These are phyloP conservation scores for Nicotiana paniculata DNA, from an alignment of 257 asterid species.

Conservation along the genomic window DNA sequence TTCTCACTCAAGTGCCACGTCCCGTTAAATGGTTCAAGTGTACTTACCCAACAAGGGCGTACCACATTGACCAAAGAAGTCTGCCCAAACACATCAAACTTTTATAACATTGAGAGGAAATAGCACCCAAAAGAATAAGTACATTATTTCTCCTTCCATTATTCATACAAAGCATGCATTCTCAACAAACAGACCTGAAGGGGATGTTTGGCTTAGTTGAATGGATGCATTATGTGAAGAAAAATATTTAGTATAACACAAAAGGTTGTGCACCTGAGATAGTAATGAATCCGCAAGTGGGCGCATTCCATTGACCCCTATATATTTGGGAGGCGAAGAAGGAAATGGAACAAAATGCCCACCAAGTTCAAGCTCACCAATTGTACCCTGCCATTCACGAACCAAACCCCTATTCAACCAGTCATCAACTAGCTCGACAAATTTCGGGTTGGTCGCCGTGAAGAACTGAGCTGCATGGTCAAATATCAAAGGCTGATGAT, in stretches of 20 bases:
- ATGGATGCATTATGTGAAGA: neutral
- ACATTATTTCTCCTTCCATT: neutral
- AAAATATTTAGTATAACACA: neutral
- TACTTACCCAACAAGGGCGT: conserved; percentile 89
- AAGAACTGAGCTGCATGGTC: conserved; percentile 98
- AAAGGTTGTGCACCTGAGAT: conserved; percentile 50
- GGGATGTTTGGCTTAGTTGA: neutral
- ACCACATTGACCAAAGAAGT: conserved; percentile 61
- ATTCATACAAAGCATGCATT: neutral
- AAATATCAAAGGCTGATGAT: conserved; percentile 57
- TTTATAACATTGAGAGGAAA: neutral
- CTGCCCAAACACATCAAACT: conserved; percentile 35
- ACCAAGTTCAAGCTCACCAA: conserved; percentile 77
- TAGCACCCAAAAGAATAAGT: neutral
- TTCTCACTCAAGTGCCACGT: conserved; percentile 90
- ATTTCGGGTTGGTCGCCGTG: conserved; percentile 60
- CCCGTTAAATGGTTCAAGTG: conserved; percentile 76
- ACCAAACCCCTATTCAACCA: conserved; percentile 72
- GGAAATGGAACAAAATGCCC: conserved; percentile 61
- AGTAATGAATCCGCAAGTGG: conserved; percentile 78
- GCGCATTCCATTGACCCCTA: conserved; percentile 83
- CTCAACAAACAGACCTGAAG: neutral
- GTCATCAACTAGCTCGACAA: conserved; percentile 58
- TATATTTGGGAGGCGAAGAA: conserved; percentile 52
- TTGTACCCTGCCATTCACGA: conserved; percentile 54